These are phyloP conservation scores for Globisporangium rhizosaccharum DNA, from an alignment of 352 stramenopile species.

Conservation along the genomic window DNA sequence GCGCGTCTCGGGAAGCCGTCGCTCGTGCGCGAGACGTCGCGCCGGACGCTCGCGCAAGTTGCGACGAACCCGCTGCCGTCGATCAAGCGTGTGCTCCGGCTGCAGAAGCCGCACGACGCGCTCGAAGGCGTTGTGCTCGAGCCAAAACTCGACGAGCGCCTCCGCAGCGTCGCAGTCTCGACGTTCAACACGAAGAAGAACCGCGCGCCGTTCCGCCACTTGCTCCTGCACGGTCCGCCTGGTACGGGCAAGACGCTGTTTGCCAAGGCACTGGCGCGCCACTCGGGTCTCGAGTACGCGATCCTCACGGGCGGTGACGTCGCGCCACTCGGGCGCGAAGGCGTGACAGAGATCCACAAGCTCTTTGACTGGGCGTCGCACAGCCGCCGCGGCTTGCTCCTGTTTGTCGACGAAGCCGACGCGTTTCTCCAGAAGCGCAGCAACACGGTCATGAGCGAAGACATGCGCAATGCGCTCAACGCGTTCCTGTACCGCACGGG, in stretches of 20 bases:
- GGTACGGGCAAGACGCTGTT: slow-evolving; percentile 99
- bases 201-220: slow-evolving; percentile 96
- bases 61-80: slow-evolving; percentile 81
- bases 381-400: slow-evolving; percentile 90
- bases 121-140: slow-evolving; percentile 95
- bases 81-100: slow-evolving; percentile 84
- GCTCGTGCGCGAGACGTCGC: slow-evolving; percentile 97
- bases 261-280: slow-evolving; percentile 93
- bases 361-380: slow-evolving; percentile 99
- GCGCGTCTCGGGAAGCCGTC: slow-evolving; percentile 94
- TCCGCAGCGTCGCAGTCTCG: slow-evolving; percentile 94
- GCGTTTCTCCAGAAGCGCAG: slow-evolving; percentile 98
- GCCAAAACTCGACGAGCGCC: slow-evolving; percentile 90
- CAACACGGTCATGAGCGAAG: slow-evolving; percentile 91
- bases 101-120: slow-evolving; percentile 89
- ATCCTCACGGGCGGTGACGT: slow-evolving; percentile 99
- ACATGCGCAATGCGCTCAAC: slow-evolving; percentile 99
- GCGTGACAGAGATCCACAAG: slow-evolving; percentile 99
- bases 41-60: slow-evolving; percentile 80
- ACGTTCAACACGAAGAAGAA: slow-evolving; percentile 99
- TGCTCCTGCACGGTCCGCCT: slow-evolving; percentile 96
- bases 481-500: slow-evolving; percentile 98
- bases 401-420: slow-evolving; percentile 99
- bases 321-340: slow-evolving; percentile 94
- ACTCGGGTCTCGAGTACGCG: slow-evolving; percentile 98